These are phyloP conservation scores for Microbotryomycetes sp. DNA, from an alignment of 1,284 basidiomycete genomes.

Conservation along the genomic window DNA sequence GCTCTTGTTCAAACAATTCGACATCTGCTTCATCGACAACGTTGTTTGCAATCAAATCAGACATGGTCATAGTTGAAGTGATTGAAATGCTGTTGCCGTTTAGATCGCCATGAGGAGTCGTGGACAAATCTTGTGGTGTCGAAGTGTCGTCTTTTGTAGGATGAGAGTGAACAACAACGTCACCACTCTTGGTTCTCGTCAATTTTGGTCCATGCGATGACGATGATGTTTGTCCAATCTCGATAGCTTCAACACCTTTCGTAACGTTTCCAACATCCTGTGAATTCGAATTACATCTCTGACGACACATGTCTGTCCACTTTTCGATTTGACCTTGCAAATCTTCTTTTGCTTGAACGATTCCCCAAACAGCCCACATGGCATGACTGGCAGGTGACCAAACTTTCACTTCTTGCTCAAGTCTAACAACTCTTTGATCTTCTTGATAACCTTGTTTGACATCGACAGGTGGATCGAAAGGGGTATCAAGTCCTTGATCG, in stretches of 20 bases:
- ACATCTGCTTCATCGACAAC: conserved; percentile 6
- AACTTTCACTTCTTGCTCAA: conserved; percentile 68
- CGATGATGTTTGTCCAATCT: neutral
- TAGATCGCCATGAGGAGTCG: neutral
- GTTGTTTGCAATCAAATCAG: neutral
- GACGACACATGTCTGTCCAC: conserved; percentile 24
- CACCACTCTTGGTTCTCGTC: conserved; percentile 18
- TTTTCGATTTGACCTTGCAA: conserved; percentile 42
- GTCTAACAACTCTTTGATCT: conserved; percentile 35
- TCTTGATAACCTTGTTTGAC: conserved; percentile 3
- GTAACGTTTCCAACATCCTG: neutral
- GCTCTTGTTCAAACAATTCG: neutral
- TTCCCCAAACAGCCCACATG: conserved; percentile 87
- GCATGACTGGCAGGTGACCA: conserved; percentile 85
- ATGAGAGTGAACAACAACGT: conserved; percentile 8
- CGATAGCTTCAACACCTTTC: neutral
- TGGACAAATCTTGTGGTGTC: neutral
- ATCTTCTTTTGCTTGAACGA: conserved; percentile 80
- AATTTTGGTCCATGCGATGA: conserved; percentile 1
- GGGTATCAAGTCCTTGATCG: conserved; percentile 28
- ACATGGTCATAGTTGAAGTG: neutral
- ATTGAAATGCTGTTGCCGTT: neutral
- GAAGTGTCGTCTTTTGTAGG: too few relatives aligned
- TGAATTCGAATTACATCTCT: conserved; percentile 5
- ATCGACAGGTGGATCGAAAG: neutral